A percentile compares a stretch with the other conserved stretches of the same genome.
These are phyloP conservation scores for Clavispora phyllophila DNA, from an alignment of 805 yeast species.

Conservation along the genomic window DNA sequence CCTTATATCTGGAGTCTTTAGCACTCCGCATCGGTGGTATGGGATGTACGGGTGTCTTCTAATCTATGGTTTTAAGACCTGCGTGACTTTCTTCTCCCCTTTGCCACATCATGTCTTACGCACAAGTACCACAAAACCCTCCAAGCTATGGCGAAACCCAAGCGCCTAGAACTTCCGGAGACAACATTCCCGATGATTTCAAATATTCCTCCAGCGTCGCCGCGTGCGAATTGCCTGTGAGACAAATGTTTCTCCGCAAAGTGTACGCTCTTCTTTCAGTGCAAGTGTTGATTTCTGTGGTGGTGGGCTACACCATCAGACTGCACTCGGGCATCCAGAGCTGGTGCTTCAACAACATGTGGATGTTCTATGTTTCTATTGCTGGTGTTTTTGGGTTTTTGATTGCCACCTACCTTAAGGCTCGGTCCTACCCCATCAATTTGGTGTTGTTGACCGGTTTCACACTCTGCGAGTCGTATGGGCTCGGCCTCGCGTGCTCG, in stretches of 20 bases:
- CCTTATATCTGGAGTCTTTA: too few species aligned
- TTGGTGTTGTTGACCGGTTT: slow-evolving; percentile 56
- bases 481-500: slow-evolving; percentile 63
- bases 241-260: slow-evolving; percentile 72
- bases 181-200: slow-evolving; percentile 54
- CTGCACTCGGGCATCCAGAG: slow-evolving; percentile 38
- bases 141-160: slow-evolving; percentile 14
- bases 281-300: slow-evolving; percentile 61
- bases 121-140: slow-evolving; percentile 7
- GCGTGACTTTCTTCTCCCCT: background rate
- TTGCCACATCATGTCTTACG: slow-evolving; percentile 8
- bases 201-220: slow-evolving; percentile 75
- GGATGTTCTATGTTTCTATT: slow-evolving; percentile 54
- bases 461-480: slow-evolving; percentile 71
- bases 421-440: slow-evolving; percentile 66
- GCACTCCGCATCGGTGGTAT: too few species aligned
- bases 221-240: slow-evolving; percentile 67
- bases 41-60: background rate
- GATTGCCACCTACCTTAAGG: slow-evolving; percentile 58
- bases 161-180: slow-evolving; percentile 11
- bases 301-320: slow-evolving; percentile 49
- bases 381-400: slow-evolving; percentile 60
- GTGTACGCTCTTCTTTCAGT: slow-evolving; percentile 68
- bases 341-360: slow-evolving; percentile 55
- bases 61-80: too few species aligned